phyloP scores from a whole-genome alignment of 2,329 filamentous ascomycete species.

The Aspergillus terreus region DNA sequence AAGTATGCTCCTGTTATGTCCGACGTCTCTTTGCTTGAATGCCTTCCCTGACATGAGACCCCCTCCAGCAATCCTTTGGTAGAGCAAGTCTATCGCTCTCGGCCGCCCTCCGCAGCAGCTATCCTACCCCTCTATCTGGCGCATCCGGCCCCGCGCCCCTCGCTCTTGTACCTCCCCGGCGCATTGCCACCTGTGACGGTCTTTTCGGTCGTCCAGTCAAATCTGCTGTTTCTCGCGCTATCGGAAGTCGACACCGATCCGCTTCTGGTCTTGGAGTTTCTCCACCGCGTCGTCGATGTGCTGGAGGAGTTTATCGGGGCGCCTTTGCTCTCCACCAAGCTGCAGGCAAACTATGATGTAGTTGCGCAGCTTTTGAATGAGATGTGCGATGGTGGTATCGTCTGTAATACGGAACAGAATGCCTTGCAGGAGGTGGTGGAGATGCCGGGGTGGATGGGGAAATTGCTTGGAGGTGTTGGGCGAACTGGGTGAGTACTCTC shows the following conservation, averaged over 20 bases:
- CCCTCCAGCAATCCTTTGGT: constrained; percentile 69
- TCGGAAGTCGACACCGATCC: constrained; percentile 85
- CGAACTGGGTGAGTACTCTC: constrained; percentile 62
- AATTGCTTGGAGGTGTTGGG: constrained; percentile 80
- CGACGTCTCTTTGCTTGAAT: background rate
- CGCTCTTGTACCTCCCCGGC: constrained; percentile 78
- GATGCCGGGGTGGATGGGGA: constrained; percentile 85
- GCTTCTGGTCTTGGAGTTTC: constrained; percentile 84
- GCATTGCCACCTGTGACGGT: constrained; percentile 81
- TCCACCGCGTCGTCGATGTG: constrained; percentile 87
- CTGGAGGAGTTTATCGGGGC: constrained; percentile 92
- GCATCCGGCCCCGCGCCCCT: constrained; percentile 75
- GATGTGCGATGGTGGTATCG: constrained; percentile 91
- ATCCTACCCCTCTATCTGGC: constrained; percentile 84
- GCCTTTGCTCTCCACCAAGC: constrained; percentile 78
- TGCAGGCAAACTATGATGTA: constrained; percentile 88
- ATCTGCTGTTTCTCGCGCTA: constrained; percentile 80
- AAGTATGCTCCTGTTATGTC: constrained; percentile 56
- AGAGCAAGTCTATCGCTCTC: constrained; percentile 81
- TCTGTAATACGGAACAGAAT: constrained; percentile 90
- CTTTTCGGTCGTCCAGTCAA: constrained; percentile 83
- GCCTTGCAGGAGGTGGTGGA: constrained; percentile 87
- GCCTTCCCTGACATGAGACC: constrained; percentile 12
- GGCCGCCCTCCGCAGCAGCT: constrained; percentile 70
- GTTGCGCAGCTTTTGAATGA: constrained; percentile 88